Percentiles rank a stretch among this genome's conserved stretches.
Evolutionary conservation across 805 yeast species (phyloP).

Genomic region (Candida jianshihensis): DNA sequence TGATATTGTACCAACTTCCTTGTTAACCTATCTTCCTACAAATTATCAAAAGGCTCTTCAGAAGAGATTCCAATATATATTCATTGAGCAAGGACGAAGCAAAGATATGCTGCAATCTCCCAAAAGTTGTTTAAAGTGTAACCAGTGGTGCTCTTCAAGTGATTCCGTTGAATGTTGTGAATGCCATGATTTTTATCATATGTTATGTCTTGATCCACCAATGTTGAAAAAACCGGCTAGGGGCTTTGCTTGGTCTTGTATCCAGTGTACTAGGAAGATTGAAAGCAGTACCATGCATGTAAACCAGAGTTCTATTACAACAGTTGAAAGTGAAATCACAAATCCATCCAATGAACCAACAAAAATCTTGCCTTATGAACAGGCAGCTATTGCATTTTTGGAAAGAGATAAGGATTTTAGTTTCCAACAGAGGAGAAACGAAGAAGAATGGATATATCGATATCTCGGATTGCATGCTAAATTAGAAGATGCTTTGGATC

Average conservation of each 20-base stretch:
- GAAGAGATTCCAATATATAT: conserved; percentile 65
- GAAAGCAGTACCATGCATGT: conserved; percentile 11
- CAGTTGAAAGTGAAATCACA: neutral
- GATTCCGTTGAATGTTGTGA: conserved; percentile 79
- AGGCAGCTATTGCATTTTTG: conserved; percentile 47
- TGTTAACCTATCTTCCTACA: conserved; percentile 49
- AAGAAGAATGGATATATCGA: conserved; percentile 78
- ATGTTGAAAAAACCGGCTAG: conserved; percentile 69
- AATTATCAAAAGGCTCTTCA: conserved; percentile 55
- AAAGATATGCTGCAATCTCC: conserved; percentile 59
- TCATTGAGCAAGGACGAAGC: conserved; percentile 63
- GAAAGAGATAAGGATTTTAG: conserved; percentile 35
- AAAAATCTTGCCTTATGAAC: conserved; percentile 46
- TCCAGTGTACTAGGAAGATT: conserved; percentile 55
- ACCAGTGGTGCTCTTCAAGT: conserved; percentile 73
- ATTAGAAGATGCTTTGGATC: conserved; percentile 70
- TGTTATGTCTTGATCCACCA: conserved; percentile 85
- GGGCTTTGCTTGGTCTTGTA: conserved; percentile 91
- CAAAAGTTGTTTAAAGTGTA: conserved; percentile 65
- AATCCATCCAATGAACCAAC: neutral
- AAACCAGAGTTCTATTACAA: neutral
- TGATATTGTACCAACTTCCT: conserved; percentile 62
- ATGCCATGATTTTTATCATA: conserved; percentile 66
- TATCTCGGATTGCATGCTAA: conserved; percentile 71
- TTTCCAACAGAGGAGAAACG: conserved; percentile 40